Evolutionary conservation across 805 yeast genomes (phyloP), one percentile per base, ranked within the genome.

Genomic region (Barnettozyma sucrosica): DNA sequence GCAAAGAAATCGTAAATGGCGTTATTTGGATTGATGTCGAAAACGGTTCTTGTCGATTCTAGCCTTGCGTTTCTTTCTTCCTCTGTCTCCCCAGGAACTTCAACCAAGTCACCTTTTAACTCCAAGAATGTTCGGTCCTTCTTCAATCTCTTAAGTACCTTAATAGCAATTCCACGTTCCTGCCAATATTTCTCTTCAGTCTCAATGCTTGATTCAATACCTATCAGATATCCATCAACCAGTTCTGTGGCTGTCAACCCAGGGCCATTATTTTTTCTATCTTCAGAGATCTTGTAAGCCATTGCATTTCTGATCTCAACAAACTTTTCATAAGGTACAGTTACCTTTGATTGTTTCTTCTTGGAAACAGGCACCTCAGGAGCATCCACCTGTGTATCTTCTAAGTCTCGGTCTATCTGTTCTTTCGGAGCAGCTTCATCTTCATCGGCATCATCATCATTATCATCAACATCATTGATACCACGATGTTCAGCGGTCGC

Each of bases 321-420:
- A 64, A 89, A 92, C 64, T 85, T 86, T 61, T 92, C 97, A 63
- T 89, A 89, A 1, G 96, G 74, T 45, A 93, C 80, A 8, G 81
- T 69, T 19, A 76, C 66, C 56, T 76, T 76, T 13, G 18, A 6
- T 44, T 67, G 58, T 47, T 65, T 66, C 34, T 52, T 51, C 44
- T 51, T 43, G 16, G 38, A 26, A 14, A 38, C 50, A 8, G 46
- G 33, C 5, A 45, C 36, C 10, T n/a, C 38, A 16, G 28, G 39
- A 25, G 9, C 8, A 11, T 26, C 46, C 10, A 18, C 36, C 25
- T 33, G 47, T 9, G 47, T 6, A 16, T 45, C 28, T 19, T 45
- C 21, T 23, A 24, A n/a, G 16, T 44, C 46, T 18, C 47, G 33
- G 7, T n/a, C 41, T 7, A 44, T 44, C 14, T 41, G 46, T 3